Conservation (phyloP, 106 monocot genomes). For the Dioscorea alata region DNA sequence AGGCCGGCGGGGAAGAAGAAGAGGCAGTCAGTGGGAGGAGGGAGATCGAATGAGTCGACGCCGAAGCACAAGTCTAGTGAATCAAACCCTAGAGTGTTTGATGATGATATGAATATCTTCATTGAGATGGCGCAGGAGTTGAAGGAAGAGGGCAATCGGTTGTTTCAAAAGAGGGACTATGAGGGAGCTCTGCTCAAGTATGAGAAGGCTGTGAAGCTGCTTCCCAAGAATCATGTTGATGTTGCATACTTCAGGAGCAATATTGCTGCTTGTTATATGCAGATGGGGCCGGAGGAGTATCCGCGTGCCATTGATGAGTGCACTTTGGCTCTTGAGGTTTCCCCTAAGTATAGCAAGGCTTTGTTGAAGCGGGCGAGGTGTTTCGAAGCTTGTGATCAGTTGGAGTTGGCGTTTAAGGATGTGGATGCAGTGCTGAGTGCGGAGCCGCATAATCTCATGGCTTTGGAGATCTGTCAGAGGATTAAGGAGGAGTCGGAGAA, state of each 20-base stretch:
- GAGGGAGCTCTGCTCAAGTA: conserved; percentile 73
- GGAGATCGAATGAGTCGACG: conserved; percentile 12
- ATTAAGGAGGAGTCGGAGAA: conserved; percentile 47
- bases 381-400: conserved; percentile 54
- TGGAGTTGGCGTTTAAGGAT: conserved; percentile 66
- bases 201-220: conserved; percentile 82
- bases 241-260: conserved; percentile 60
- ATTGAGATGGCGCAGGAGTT: conserved; percentile 70
- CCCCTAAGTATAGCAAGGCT: conserved; percentile 77
- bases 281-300: conserved; percentile 61
- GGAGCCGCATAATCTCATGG: conserved; percentile 82
- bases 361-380: conserved; percentile 78
- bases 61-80: conserved; percentile 22
- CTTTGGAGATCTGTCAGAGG: conserved; percentile 74
- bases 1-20: conserved; percentile 76
- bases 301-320: conserved; percentile 76
- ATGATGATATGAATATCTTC: conserved; percentile 60
- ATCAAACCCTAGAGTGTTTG: conserved; percentile 32
- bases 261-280: conserved; percentile 85
- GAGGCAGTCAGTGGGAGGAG: conserved; percentile 13
- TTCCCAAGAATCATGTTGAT: conserved; percentile 63
- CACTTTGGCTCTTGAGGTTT: conserved; percentile 65
- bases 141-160: conserved; percentile 74
- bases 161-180: conserved; percentile 75
- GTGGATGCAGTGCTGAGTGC: conserved; percentile 41